Evolutionary conservation across 202 grass and related monocot species (phyloP), one percentile per base, ranked within the genome.

Genomic region (Digitaria exilis): DNA sequence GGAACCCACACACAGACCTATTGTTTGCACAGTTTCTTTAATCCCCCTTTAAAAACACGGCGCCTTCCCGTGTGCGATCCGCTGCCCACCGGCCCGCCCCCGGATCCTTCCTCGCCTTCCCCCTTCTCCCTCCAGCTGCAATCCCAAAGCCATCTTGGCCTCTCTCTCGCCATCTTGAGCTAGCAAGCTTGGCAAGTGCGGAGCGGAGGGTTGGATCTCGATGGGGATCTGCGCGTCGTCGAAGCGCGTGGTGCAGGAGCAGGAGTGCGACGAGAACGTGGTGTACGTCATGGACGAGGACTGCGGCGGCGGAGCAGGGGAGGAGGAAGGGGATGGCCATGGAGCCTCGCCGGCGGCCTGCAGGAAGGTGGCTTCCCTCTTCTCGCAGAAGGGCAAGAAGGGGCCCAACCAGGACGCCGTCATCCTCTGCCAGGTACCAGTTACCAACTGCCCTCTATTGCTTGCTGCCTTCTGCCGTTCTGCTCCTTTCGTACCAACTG

Each of bases 401-500:
- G 96, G 96, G 13, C 87, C 91, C 49, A 99, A 99, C 88, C 96
- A 99, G 83, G 96, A 99, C 84, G 73, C 96, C 58, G 91, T 86
- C 59, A 96, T 99, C 75, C 89, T 99, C 41, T 99, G 93, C 85
- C 89, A 94, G 96, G 96, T 69, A n/a, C n/a, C n/a, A n/a, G n/a
- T n/a, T 39, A 39, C 37, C 37, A 39, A 39, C 9, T 39, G 37
- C 37, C n/a, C n/a, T n/a, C 35, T 37, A 5, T 39, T n/a, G n/a
- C 37, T 39, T 39, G 37, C 37, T 46, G 26, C 17, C 49, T 45
- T n/a, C 19, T n/a, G 37, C 37, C 37, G 37, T 54, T 21, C 21
- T 21, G 48, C 26, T 22, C 2, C 46, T 35, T 1, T n/a, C n/a
- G n/a, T n/a, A n/a, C n/a, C n/a, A n/a, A n/a, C 6, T 52, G 9